Evolutionary conservation across 2,329 filamentous ascomycete genomes (phyloP), one percentile per base, ranked within the genome.

Genomic region (Hypoxylon sp.): DNA sequence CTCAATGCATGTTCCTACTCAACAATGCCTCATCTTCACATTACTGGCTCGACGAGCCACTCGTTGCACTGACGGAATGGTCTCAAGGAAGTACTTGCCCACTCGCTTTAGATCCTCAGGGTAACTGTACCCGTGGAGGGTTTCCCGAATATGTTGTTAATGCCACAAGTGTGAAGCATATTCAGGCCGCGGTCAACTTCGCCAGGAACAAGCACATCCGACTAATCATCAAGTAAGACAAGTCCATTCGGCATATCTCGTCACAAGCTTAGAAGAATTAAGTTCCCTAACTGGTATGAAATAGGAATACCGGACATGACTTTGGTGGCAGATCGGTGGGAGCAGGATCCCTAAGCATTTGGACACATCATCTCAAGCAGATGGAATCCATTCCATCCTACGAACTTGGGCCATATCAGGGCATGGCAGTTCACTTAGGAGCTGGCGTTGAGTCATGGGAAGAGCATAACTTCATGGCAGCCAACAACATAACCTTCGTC

Each of bases 291-390:
- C 28, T 78, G 13, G 62, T 80, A 19, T 75, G 75, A 3, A 75
- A 80, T 28, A 83, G 82, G 69, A 84, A 82, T 51, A 84, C 82
- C 3, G 82, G 83, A 3, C 82, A 85, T 65, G 81, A 83, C 69
- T 85, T 82, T 65, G 79, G 77, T 21, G 83, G 82, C 14, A 82
- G 82, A 62, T 84, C 82, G 0, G 79, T 79, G 4, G 83, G 84
- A 38, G 78, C 80, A 0, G 84, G 83, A 9, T 80, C 82, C 0
- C 73, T 86, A 1, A 81, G 80, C 50, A 76, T 86, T 60, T 86
- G 83, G 84, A 85, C 82, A 3, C 83, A 85, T 68, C 73, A 82
- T 53, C 74, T 85, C 36, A 84, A 84, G 60, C 73, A 78, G 2
- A 78, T 81, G 5, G 72, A 79, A 28, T 80, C 82, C 56, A 72